Conservation (phyloP, 176 grass and related monocot species). For the Tillandsia fasciculata region DNA sequence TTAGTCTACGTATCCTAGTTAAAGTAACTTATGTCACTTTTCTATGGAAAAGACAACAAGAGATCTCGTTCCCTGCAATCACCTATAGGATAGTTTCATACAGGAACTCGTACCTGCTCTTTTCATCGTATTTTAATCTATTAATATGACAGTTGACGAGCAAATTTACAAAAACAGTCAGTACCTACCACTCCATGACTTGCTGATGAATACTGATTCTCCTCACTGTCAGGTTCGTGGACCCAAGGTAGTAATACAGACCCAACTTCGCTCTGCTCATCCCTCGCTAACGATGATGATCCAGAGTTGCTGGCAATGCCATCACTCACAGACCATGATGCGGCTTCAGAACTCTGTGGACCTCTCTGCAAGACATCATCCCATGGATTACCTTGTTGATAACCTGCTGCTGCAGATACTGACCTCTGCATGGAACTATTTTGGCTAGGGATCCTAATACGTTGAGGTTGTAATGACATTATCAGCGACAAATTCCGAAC, state of each 20-base stretch:
- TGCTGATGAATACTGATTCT: constrained; percentile 16
- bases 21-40: too few relatives aligned
- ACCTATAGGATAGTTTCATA: too few relatives aligned
- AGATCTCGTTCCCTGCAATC: too few relatives aligned
- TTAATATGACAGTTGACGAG: too few relatives aligned
- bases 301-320: constrained; percentile 16
- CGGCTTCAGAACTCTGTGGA: constrained; percentile 8
- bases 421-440: constrained; percentile 14
- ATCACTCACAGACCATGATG: constrained; percentile 24
- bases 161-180: background rate
- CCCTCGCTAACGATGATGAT: constrained; percentile 7
- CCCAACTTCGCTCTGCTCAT: constrained; percentile 13
- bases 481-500: constrained; percentile 27
- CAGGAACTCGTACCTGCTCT: too few relatives aligned
- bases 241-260: constrained; percentile 10
- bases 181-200: constrained; percentile 25
- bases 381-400: constrained; percentile 31
- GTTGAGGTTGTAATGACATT: constrained; percentile 11
- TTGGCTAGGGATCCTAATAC: constrained; percentile 23
- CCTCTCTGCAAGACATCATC: constrained; percentile 15
- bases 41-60: too few relatives aligned
- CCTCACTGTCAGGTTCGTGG: constrained; percentile 14
- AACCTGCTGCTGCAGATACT: constrained; percentile 12
- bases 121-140: too few relatives aligned
- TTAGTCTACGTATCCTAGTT: too few relatives aligned